A percentile compares a stretch with the other conserved stretches of the same genome.
Evolutionary conservation across 768 basidiomycete genomes (phyloP).

Genomic region (Daedaleopsis nitida): DNA sequence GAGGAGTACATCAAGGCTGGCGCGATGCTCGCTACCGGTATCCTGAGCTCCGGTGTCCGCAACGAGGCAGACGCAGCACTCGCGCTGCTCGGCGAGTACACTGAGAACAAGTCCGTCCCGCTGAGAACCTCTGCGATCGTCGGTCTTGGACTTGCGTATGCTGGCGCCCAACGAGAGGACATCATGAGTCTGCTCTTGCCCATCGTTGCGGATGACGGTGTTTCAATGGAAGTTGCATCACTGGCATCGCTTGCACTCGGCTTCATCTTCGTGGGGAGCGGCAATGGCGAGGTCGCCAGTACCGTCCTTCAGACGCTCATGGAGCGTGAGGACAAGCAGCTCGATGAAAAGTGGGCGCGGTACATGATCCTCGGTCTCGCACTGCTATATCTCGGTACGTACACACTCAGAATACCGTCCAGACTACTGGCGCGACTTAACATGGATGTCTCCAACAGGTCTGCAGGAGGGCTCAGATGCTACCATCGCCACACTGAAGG

Average conservation of each 20-base stretch:
- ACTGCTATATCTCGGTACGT: slow-evolving; percentile 84
- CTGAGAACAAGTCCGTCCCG: slow-evolving; percentile 81
- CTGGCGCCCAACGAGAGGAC: slow-evolving; percentile 90
- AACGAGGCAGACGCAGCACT: slow-evolving; percentile 93
- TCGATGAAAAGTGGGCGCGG: slow-evolving; percentile 93
- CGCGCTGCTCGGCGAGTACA: slow-evolving; percentile 87
- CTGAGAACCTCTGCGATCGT: slow-evolving; percentile 88
- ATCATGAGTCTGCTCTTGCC: slow-evolving; percentile 78
- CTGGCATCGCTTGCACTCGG: slow-evolving; percentile 88
- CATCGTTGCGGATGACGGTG: slow-evolving; percentile 74
- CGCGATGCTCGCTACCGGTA: slow-evolving; percentile 91
- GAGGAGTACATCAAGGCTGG: slow-evolving; percentile 99
- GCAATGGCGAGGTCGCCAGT: slow-evolving; percentile 88
- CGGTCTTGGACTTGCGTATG: slow-evolving; percentile 93
- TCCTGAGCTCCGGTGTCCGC: slow-evolving; percentile 85
- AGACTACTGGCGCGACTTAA: background rate
- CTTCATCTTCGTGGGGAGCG: slow-evolving; percentile 94
- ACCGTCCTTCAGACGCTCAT: slow-evolving; percentile 90
- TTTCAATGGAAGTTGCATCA: slow-evolving; percentile 87
- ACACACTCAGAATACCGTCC: background rate
- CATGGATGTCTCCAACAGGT: slow-evolving; percentile 47
- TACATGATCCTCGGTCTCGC: slow-evolving; percentile 91
- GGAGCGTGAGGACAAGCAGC: slow-evolving; percentile 73
- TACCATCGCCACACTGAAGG: slow-evolving; percentile 90
- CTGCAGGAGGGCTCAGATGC: slow-evolving; percentile 93